Evolutionary conservation across 225 moss, liverwort and hornwort species (phyloP).

Genomic region (Pseudoscleropodium purum): DNA sequence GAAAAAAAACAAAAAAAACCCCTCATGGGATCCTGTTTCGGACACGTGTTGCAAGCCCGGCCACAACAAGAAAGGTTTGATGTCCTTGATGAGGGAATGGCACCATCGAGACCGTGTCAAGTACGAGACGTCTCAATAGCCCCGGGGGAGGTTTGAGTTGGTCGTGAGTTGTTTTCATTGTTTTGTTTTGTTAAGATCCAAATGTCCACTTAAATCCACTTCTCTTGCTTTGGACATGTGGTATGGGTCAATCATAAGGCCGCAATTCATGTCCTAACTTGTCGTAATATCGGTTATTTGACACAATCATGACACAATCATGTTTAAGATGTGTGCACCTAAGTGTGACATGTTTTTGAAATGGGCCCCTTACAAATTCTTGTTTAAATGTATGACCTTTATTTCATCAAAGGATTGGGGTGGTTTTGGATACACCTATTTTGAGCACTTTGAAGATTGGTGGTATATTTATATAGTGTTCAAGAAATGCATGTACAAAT

Average conservation of each 20-base stretch:
- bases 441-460: neutral
- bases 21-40: neutral
- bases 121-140: neutral
- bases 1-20: neutral
- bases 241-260: neutral
- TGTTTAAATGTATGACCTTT: no score
- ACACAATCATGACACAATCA: fast-evolving
- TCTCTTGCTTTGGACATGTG: neutral
- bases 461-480: neutral
- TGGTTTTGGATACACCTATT: neutral
- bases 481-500: neutral
- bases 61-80: no score
- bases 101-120: neutral
- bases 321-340: neutral
- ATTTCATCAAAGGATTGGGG: neutral
- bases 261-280: neutral
- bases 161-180: neutral
- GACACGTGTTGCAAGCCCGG: neutral
- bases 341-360: neutral
- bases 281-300: neutral
- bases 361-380: neutral
- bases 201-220: neutral
- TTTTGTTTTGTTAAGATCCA: neutral
- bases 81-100: no score
- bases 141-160: neutral